Base-by-base conservation (phyloP, 306 rosid genomes). In the cucumber (Cucumis sativus) region DNA sequence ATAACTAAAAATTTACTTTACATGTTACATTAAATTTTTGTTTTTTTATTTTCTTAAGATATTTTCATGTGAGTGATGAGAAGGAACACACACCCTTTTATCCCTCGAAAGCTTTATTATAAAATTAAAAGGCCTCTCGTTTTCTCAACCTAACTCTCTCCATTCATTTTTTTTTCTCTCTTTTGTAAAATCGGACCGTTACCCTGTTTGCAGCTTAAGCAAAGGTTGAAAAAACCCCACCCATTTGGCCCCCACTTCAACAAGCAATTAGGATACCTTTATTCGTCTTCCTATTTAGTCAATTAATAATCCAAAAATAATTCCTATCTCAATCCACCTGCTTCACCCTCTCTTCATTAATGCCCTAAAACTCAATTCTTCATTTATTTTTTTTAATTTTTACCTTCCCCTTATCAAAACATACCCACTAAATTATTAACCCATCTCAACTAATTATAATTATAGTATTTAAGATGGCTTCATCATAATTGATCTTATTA, bases 141-240 rank as follows among this genome's bases (percentile, higher is more conserved):
- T 84, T 45, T 78, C 82, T 69, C 80, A 71, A 87, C 88, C 90
- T 81, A 87, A 83, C 87, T 80, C 72, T 33, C 5, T 79, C 65
- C 41, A 39, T 45, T 0, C 82, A 40, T 51, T 76, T 4, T 18
- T 16, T 39, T 25, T 72, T 37, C 17, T 49, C 51, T 77, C 56
- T 51, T 71, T 76, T 69, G 41, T 62, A 59, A 70, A 61, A 65
- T 66, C 78, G 86, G 84, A 79, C 88, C 87, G 85, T 87, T 83
- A 61, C 84, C 73, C 86, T 74, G 80, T 85, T 83, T 45, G 83
- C 75, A 58, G 84, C 80, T 82, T 74, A 78, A 78, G 84, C 87
- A 85, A 77, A 80, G 87, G 12, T 75, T 18, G 41, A 54, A 39
- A 21, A 54, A 80, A 11, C 86, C 87, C 84, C 41, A 83, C 47